phyloP scores from a whole-genome alignment of 2,329 filamentous ascomycete genomes.

The Colletotrichum tropicale region DNA sequence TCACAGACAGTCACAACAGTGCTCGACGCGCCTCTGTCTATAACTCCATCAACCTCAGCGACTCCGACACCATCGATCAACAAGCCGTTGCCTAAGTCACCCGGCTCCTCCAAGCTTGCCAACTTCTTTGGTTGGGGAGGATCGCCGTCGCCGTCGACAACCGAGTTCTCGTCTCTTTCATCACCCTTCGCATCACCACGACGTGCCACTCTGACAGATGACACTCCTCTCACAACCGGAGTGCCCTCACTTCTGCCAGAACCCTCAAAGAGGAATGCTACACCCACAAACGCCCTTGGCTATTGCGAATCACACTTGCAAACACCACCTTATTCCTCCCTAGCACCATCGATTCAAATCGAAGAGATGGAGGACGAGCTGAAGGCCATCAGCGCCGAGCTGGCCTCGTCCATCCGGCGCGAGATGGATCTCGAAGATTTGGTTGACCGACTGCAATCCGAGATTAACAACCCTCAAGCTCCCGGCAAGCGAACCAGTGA shows the following conservation, averaged over 20 bases:
- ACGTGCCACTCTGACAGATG: conserved; percentile 42
- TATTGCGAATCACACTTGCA: conserved; percentile 58
- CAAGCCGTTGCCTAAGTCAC: conserved; percentile 61
- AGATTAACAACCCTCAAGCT: conserved; percentile 64
- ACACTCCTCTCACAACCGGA: conserved; percentile 29
- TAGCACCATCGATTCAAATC: conserved; percentile 60
- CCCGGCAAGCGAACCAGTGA: conserved; percentile 84
- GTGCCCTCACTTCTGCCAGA: conserved; percentile 21
- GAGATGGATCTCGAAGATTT: conserved; percentile 98
- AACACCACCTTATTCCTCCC: conserved; percentile 46
- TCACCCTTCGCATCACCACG: conserved; percentile 53
- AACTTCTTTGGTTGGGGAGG: conserved; percentile 60
- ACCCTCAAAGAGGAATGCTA: conserved; percentile 44
- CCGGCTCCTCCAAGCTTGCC: conserved; percentile 53
- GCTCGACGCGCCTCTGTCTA: conserved; percentile 3
- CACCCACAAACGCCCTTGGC: conserved; percentile 46
- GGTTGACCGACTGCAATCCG: conserved; percentile 84
- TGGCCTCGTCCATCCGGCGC: conserved; percentile 89
- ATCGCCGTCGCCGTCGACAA: conserved; percentile 49
- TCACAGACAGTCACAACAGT: conserved; percentile 27
- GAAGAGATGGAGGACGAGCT: conserved; percentile 94
- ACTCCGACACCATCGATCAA: conserved; percentile 46
- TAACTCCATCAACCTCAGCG: not conserved
- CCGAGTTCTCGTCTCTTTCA: conserved; percentile 58
- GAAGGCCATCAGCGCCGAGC: conserved; percentile 88